Percentiles rank a stretch among this genome's conserved stretches.
phyloP scores from a whole-genome alignment of 176 grass and related monocot genomes.

The Thinopyrum elongatum region DNA sequence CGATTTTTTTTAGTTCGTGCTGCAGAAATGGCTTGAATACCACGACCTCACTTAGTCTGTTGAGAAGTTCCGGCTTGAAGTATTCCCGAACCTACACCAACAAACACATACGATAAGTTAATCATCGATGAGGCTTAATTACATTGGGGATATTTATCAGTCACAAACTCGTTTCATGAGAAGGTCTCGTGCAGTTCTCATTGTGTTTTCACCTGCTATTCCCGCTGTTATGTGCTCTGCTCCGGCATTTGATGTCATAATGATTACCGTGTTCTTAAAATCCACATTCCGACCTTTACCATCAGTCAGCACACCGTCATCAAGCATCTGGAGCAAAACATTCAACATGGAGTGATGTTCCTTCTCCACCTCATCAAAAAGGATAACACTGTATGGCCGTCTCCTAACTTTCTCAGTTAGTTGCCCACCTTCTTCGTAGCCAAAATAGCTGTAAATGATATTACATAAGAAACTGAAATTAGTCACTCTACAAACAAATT shows the following conservation, averaged over 20 bases:
- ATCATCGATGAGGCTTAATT: too few relatives aligned
- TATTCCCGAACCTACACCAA: background rate
- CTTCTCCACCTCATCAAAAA: constrained; percentile 9
- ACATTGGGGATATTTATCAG: background rate
- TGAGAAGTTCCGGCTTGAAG: background rate
- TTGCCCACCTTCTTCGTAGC: background rate
- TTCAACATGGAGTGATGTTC: background rate
- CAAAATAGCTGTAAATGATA: background rate
- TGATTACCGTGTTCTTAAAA: background rate
- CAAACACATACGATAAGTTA: too few relatives aligned
- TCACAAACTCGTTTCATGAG: background rate
- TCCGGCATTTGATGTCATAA: background rate
- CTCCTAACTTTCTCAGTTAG: background rate
- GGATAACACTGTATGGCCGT: background rate
- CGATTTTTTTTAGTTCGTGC: background rate
- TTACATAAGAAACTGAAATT: background rate
- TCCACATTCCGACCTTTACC: background rate
- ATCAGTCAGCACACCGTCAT: background rate
- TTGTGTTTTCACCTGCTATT: background rate
- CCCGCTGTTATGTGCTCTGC: background rate
- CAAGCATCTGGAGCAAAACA: background rate
- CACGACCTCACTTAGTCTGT: background rate
- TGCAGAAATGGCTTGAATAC: background rate
- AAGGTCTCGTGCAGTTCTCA: background rate
- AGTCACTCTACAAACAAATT: too few relatives aligned